Evolutionary conservation across 805 yeast species (phyloP).

Genomic region (Candida mattraensis): DNA sequence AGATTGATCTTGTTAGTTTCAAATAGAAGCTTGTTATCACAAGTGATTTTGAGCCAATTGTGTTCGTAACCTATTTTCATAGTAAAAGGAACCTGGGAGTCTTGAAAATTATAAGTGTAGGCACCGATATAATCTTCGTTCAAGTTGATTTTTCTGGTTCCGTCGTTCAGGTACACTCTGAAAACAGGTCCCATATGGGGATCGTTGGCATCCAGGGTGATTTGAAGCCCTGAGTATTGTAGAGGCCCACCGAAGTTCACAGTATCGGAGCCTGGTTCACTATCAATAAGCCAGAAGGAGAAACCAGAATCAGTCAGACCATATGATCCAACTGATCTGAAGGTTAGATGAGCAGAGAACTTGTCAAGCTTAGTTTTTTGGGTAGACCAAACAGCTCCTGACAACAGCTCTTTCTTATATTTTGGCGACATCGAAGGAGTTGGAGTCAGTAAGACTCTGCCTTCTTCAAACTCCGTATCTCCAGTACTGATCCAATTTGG

Average conservation of each 20-base stretch:
- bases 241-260: conserved; percentile 55
- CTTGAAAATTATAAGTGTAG: conserved; percentile 48
- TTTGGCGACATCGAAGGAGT: conserved; percentile 28
- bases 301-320: conserved; percentile 57
- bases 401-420: conserved; percentile 25
- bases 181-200: conserved; percentile 47
- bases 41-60: conserved; percentile 53
- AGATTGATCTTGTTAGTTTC: conserved; percentile 57
- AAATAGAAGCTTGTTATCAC: conserved; percentile 70
- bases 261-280: conserved; percentile 29
- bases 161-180: conserved; percentile 62
- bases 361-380: conserved; percentile 31
- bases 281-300: conserved; percentile 54
- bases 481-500: conserved; percentile 45
- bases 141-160: conserved; percentile 38
- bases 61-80: conserved; percentile 60
- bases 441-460: conserved; percentile 55
- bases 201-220: conserved; percentile 54
- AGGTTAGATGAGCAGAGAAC: conserved; percentile 55
- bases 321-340: conserved; percentile 56
- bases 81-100: conserved; percentile 69
- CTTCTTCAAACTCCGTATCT: conserved; percentile 44
- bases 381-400: conserved; percentile 48
- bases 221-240: conserved; percentile 61
- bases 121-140: conserved; percentile 30